Evolutionary conservation across 108 stramenopile genomes (phyloP), one percentile per base, ranked within the genome.

Genomic region (Cyclotella sp.): DNA sequence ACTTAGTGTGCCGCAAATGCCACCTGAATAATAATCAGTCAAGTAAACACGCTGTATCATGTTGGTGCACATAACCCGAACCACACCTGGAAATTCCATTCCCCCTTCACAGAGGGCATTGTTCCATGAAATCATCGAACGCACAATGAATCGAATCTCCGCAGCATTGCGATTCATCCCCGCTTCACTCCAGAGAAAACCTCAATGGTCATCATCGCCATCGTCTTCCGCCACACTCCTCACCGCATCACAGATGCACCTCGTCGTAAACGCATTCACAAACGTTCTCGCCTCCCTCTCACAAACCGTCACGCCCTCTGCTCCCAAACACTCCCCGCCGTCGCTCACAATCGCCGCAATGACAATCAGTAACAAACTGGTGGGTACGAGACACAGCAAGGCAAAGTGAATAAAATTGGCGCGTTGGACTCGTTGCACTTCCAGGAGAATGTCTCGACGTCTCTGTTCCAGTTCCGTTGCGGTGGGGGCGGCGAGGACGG

Each of bases 201-300:
- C 34, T 34, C 34, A 34, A 34, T 34, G 6, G 34, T 49, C 47
- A 49, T 49, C 47, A 16, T 49, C 3, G 3, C 47, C 77, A 42
- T 16, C 68, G 4, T 51, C 59, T 28, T 13, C 14, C 8, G 47
- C 68, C 14, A 77, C 72, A 59, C 60, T 64, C 68, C 67, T 60
- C 47, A 95, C 90, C 0, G 94, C 90, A 71, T 93, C 86, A 64
- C 94, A 95, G 62, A 95, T 82, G 69, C 94, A 95, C 44, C 91
- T 87, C 30, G 85, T 90, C 41, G 94, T 95, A 72, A 95, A 95
- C 9, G 94, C 94, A 83, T 95, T 91, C 45, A 93, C 90, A 60
- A 95, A 95, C 12, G 79, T 90, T 40, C 94, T 43, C 14, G 83
- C 63, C 69, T 95, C 94, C 62, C 83, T 64, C 24, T 75, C 79